Evolutionary conservation across 1,139 yeast species (phyloP), one percentile per base, ranked within the genome.

Genomic region (Komagataea norvegica): DNA sequence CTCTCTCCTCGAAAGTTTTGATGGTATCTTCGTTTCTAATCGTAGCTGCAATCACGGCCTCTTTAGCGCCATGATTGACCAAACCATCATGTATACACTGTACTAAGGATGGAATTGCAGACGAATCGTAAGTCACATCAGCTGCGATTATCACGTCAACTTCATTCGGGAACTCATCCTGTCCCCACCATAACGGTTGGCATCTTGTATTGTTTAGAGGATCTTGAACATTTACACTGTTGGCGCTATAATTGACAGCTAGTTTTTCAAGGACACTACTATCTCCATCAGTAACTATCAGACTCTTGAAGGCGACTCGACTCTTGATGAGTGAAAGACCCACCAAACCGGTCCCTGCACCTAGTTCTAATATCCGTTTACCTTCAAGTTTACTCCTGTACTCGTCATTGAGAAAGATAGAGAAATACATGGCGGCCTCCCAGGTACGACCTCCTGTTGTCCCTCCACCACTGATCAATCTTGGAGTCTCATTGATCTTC

Each of bases 391-490:
- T 19, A 6, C 46, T 40, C 23, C 61, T 47, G 34, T 75, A 68
- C 1, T 14, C 5, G 7, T 35, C 18, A 2, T 34, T 17, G 0
- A 53, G 25, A 24, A 36, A 49, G 0, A 38, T 25, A 8, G 80
- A 62, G 14, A 88, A 61, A 42, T 67, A 86, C n/a, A 85, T 49
- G 0, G 95, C 84, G 1, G 96, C 96, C 55, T 87, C 96, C 97
- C 97, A 89, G 0, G 97, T 89, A 31, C 96, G 65, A 41, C 78
- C 63, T 0, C 97, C 97, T 0, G 97, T 89, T 1, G 95, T 82
- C 7, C 93, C 95, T 22, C 64, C 57, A 0, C 87, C 87, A 14
- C 86, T 73, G 9, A 86, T 74, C 34, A 84, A 46, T 40, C 70
- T 65, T 1, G 89, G 93, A 0, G 74, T 68, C 52, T 84, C 93